Base-by-base conservation (phyloP, 2,329 filamentous ascomycete species). In the Teratosphaeria pseudoeucalypti region DNA sequence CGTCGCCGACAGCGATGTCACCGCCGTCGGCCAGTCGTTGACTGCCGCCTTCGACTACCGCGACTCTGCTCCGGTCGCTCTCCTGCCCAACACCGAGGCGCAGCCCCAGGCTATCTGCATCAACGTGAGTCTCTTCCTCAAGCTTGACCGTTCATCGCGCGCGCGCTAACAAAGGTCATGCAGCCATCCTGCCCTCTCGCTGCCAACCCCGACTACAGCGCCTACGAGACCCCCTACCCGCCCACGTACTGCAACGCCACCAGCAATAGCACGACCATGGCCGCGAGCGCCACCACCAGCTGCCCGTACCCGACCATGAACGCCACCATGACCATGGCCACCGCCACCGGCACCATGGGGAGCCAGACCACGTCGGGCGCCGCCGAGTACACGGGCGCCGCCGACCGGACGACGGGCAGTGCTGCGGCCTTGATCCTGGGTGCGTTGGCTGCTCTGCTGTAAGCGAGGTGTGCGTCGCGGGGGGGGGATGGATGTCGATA, bases 81-180 rank as follows among this genome's bases (percentile, higher is more conserved):
- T 80, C 56, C 75, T 83, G 58, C 72, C 77, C 23, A 67, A 72
- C 6, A 76, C 80, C 59, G 75, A 75, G 6, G 61, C 75, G 10
- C 75, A 81, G 65, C 73, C 81, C 26, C 81, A 85, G 71, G 74
- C 78, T 58, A 82, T 85, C 63, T 85, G 83, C 74, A 79, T 78
- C 64, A 77, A 75, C 47, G 72, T 67, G 56, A 62, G 63, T 63
- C 1, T 23, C 27, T 9, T 11, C 6, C n/a, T 19, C 19, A 23
- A 10, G 16, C 19, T 49, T n/a, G 6, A 23, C 19, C 43, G 43
- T n/a, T 26, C 7, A 19, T 23, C 43, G n/a, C 7, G 14, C 19
- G 9, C n/a, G 23, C 16, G 19, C 43, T 49, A 7, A 49, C 16
- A 11, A 23, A 23, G 16, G 2, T 49, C 43, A 6, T 2, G 23